Percentiles rank a stretch among this genome's conserved stretches.
Evolutionary conservation across 805 yeast genomes (phyloP).

Genomic region (Nakazawaea siamensis): DNA sequence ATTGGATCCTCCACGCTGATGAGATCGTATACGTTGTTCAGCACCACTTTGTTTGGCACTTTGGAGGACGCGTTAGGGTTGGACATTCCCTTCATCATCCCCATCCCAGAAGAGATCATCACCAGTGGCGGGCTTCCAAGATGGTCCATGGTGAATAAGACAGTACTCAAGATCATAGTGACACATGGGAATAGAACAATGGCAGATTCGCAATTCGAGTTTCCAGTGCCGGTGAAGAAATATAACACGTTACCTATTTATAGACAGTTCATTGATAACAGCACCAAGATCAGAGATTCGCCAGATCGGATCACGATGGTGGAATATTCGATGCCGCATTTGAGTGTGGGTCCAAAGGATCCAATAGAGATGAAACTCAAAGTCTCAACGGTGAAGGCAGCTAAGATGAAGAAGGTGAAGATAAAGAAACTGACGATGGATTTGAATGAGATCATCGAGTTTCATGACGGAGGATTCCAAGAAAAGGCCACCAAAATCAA

Average conservation of each 20-base stretch:
- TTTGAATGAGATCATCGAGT: slow-evolving; percentile 44
- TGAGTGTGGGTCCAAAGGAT: slow-evolving; percentile 56
- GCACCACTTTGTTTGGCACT: slow-evolving; percentile 26
- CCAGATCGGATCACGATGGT: slow-evolving; percentile 40
- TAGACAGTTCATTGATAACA: slow-evolving; percentile 45
- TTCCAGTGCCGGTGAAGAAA: slow-evolving; percentile 46
- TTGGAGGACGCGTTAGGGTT: slow-evolving; percentile 41
- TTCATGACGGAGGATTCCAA: slow-evolving; percentile 36
- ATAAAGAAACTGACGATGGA: slow-evolving; percentile 39
- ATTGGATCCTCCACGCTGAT: slow-evolving; percentile 26
- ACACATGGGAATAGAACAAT: slow-evolving; percentile 5
- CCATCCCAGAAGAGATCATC: slow-evolving; percentile 42
- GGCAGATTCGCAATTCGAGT: slow-evolving; percentile 18
- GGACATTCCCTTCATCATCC: slow-evolving; percentile 53
- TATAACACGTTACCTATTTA: slow-evolving; percentile 51
- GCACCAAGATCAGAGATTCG: slow-evolving; percentile 33
- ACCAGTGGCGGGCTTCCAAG: slow-evolving; percentile 35
- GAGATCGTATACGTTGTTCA: slow-evolving; percentile 27
- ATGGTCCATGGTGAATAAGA: slow-evolving; percentile 5
- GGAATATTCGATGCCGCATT: slow-evolving; percentile 37
- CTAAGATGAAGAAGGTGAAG: slow-evolving; percentile 18
- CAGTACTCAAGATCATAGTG: slow-evolving; percentile 1
- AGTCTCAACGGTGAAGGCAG: slow-evolving; percentile 16
- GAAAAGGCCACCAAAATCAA: slow-evolving; percentile 5
- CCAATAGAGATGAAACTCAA: slow-evolving; percentile 29